Evolutionary conservation across 2,329 filamentous ascomycete species (phyloP).

Genomic region (Dothiorella sarmentorum): DNA sequence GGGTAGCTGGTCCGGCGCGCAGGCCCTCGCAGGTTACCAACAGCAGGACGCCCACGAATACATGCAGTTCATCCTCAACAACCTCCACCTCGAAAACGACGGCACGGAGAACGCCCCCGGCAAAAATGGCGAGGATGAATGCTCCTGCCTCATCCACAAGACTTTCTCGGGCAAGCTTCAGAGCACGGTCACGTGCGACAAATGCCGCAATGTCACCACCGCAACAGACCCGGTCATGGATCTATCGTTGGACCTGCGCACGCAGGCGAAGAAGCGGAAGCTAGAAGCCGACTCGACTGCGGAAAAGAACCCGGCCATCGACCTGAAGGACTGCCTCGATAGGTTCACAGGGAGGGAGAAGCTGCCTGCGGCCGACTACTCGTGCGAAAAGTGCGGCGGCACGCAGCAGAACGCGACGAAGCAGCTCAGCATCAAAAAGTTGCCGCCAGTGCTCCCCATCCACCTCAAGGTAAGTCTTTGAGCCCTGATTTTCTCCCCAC

Average conservation of each 20-base stretch:
- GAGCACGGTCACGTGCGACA: conserved; percentile 85
- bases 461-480: conserved; percentile 87
- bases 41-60: conserved; percentile 98
- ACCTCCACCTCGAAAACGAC: conserved; percentile 76
- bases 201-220: conserved; percentile 77
- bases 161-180: conserved; percentile 91
- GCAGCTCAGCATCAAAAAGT: conserved; percentile 75
- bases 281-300: conserved; percentile 39
- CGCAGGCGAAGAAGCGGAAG: conserved; percentile 64
- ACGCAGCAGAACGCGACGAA: conserved; percentile 74
- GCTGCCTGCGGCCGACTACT: conserved; percentile 71
- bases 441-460: conserved; percentile 87
- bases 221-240: conserved; percentile 88
- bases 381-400: conserved; percentile 74
- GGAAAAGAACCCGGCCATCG: conserved; percentile 34
- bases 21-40: conserved; percentile 71
- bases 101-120: conserved; percentile 39
- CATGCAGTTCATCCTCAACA: conserved; percentile 91
- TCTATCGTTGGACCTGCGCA: conserved; percentile 82
- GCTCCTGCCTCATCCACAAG: conserved; percentile 89
- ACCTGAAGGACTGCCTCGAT: conserved; percentile 64
- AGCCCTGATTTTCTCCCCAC: not conserved
- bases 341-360: conserved; percentile 85
- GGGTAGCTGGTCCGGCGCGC: conserved; percentile 82
- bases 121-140: conserved; percentile 41